phyloP scores from a whole-genome alignment of 371 early-diverging fungal species.

The Apophysomyces ossiformis region DNA sequence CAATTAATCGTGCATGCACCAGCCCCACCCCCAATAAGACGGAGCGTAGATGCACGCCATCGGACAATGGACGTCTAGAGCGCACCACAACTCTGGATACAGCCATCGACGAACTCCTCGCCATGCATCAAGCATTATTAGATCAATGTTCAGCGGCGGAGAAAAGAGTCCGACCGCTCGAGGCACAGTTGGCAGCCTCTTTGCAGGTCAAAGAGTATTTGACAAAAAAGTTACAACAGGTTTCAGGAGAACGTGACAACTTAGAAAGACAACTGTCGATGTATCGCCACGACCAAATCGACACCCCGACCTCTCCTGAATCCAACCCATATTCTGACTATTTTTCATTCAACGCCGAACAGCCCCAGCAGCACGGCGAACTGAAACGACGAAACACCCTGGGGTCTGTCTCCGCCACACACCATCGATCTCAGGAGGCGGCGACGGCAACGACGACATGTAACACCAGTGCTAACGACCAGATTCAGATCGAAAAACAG shows the following conservation, averaged over 20 bases:
- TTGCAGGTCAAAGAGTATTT: conserved; percentile 47
- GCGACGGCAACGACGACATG: background rate
- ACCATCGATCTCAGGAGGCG: too few relatives aligned
- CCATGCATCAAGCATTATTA: conserved; percentile 26
- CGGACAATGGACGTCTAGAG: background rate
- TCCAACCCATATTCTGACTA: conserved; percentile 21
- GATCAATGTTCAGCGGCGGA: conserved; percentile 30
- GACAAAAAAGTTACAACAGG: conserved; percentile 45
- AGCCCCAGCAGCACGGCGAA: conserved; percentile 21
- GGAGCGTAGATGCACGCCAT: background rate
- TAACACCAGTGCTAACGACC: background rate
- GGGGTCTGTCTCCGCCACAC: background rate
- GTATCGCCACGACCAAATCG: conserved; percentile 22
- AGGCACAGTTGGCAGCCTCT: conserved; percentile 32
- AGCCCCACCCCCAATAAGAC: background rate
- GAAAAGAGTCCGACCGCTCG: conserved; percentile 25
- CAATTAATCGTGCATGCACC: background rate
- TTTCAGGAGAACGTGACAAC: conserved; percentile 44
- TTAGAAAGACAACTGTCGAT: conserved; percentile 36
- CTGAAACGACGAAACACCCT: background rate
- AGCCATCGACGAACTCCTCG: conserved; percentile 29
- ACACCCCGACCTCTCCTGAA: conserved; percentile 28
- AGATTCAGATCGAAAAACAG: background rate
- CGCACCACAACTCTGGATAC: conserved; percentile 11
- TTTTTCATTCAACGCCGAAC: background rate